Base-by-base conservation (phyloP, 768 basidiomycete species). In the Boletus subcaerulescens region DNA sequence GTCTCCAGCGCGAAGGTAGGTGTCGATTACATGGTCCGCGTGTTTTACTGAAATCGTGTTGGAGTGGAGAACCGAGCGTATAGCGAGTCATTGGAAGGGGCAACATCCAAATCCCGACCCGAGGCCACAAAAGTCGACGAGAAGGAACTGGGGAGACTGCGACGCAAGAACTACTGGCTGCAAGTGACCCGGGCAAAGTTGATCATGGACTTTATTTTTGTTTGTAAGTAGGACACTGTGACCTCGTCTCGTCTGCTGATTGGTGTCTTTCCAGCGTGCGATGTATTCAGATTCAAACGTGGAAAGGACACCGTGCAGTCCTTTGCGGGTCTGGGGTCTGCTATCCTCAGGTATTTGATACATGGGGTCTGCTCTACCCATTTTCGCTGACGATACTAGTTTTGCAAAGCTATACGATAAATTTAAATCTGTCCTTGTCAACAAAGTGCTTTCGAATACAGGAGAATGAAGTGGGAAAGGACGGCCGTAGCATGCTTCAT, bases 181-280 rank as follows among this genome's bases (percentile, higher is more conserved):
- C 82, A 82, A 60, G 69, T 89, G 47, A 79, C 85, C 24, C 74
- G 86, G 54, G 74, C 77, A 52, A 93, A 93, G 74, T 74, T 93
- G 55, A 63, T 80, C 41, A 90, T 92, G 89, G 91, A 93, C 69
- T 73, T 93, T 57, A 82, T 91, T 63, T 93, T 93, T 72, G 91
- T 92, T 66, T 91, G 91, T 93, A 66, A 71, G 82, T 57, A 11
- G 13, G 18, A 45, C 4, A 33, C 1, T 4, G 62, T 75, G 74
- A 31, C 31, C 17, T n/a, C 45, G 11, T 33, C 53, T 46, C 40
- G 47, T 24, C 35, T 52, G 35, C 42, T 57, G 52, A 67, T 55
- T 18, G 2, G 15, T 24, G 38, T 43, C n/a, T 56, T 46, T 38
- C 48, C 63, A 93, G 91, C 88, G 7, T 93, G 88, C 65, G 86